Evolutionary conservation across 2,329 filamentous ascomycete genomes (phyloP).

Genomic region (Leptographium procerum): DNA sequence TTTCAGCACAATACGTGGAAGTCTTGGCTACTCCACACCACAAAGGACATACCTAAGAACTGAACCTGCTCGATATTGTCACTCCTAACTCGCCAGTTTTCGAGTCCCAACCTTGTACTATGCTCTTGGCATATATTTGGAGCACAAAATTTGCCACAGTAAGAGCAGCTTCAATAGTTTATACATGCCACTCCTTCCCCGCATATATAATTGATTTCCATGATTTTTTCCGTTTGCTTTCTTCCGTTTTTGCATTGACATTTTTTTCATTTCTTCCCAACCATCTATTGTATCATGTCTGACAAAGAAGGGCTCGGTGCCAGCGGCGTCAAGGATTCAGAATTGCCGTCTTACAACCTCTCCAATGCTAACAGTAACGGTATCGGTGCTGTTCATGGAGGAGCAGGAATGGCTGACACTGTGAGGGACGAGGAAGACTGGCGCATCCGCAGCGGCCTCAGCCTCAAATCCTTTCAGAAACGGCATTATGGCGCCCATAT

Average conservation of each 20-base stretch:
- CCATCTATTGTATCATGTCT: slow-evolving; percentile 1
- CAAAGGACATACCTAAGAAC: too few relatives aligned
- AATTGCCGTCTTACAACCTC: slow-evolving; percentile 2
- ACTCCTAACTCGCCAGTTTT: too few relatives aligned
- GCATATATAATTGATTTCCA: background rate
- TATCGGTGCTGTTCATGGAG: background rate
- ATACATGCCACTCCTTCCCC: background rate
- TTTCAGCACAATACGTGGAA: too few relatives aligned
- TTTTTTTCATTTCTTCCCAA: background rate
- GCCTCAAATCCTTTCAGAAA: slow-evolving; percentile 28
- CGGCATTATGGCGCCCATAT: slow-evolving; percentile 23
- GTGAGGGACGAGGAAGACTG: slow-evolving; percentile 17
- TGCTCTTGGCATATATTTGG: too few relatives aligned
- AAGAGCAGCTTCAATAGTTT: background rate
- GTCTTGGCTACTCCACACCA: too few relatives aligned
- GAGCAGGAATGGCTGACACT: background rate
- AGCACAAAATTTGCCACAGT: too few relatives aligned
- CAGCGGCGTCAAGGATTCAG: background rate
- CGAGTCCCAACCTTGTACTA: too few relatives aligned
- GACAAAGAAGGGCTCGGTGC: slow-evolving; percentile 7
- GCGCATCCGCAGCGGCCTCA: slow-evolving; percentile 29
- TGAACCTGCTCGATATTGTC: too few relatives aligned
- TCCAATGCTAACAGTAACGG: background rate
- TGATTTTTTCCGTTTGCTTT: background rate
- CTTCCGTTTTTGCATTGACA: background rate